Base-by-base conservation (phyloP, 768 basidiomycete species). In the Mycena belliarum region DNA sequence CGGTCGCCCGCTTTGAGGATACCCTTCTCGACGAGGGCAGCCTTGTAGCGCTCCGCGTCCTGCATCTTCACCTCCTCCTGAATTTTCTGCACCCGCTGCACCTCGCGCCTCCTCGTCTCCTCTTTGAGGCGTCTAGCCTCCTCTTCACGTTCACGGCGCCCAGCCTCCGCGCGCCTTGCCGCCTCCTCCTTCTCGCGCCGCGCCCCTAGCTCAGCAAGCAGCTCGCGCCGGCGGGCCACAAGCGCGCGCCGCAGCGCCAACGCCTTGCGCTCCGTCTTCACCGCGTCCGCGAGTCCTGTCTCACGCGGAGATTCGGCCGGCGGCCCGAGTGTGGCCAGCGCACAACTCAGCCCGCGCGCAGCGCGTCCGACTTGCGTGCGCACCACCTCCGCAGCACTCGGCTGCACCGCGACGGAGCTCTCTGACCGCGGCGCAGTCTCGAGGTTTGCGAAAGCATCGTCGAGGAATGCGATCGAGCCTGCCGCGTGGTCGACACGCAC, bases 171-270 rank as follows among this genome's bases (percentile, higher is more conserved):
- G 26, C 88, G 82, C 35, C 88, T 78, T 44, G 86, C 86, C 0
- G 88, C 86, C 65, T 94, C 93, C 69, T 95, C 95, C 70, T 91
- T 92, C 76, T 93, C 92, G 71, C 92, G 89, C 59, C 93, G 82
- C 42, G 87, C 87, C 33, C 83, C 82, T 50, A 96, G 80, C 76
- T 98, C 94, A 52, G 86, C 87, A 48, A 92, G 77, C 29, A 96
- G 76, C 73, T 95, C 93, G 23, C 91, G 80, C 29, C 95, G 80
- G n/a, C 93, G 83, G 3, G 90, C 89, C 9, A 94, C 87, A 48
- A 97, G 78, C 0, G 91, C 85, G n/a, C 89, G 80, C 33, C 91
- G 83, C 23, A 94, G 71, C 40, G 86, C 82, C 51, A 89, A 76
- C n/a, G 84, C 87, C 66, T 89, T 86, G 53, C 91, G 82, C 73